Evolutionary conservation across 495 filamentous ascomycete genomes (phyloP).

Genomic region (Talaromyces thailandensis): DNA sequence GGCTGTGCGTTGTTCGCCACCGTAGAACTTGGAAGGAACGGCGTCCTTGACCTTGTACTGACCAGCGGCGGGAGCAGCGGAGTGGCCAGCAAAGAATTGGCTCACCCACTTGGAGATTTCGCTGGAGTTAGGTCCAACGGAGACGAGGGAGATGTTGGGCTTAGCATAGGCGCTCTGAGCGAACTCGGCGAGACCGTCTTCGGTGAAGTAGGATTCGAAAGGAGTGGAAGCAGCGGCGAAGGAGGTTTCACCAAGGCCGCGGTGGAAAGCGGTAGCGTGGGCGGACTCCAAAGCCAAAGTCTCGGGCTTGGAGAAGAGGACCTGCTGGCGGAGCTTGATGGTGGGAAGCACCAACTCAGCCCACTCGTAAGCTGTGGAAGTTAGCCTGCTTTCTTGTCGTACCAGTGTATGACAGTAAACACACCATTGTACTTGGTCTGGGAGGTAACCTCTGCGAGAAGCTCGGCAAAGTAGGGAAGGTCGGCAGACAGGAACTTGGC

Average conservation of each 20-base stretch:
- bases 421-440: slow-evolving; percentile 79
- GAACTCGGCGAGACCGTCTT: slow-evolving; percentile 59
- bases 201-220: slow-evolving; percentile 67
- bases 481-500: slow-evolving; percentile 93
- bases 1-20: slow-evolving; percentile 86
- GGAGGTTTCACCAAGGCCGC: slow-evolving; percentile 70
- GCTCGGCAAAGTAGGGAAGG: slow-evolving; percentile 94
- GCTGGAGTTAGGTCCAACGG: slow-evolving; percentile 69
- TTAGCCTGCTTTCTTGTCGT: slow-evolving; percentile 7
- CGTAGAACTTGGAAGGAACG: slow-evolving; percentile 71
- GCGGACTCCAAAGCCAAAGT: slow-evolving; percentile 75
- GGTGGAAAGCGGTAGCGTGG: slow-evolving; percentile 88
- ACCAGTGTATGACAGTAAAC: slow-evolving; percentile 16
- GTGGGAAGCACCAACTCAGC: slow-evolving; percentile 71
- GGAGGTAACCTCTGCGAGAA: slow-evolving; percentile 83
- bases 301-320: slow-evolving; percentile 52
- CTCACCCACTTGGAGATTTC: slow-evolving; percentile 85
- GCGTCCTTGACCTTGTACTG: slow-evolving; percentile 31
- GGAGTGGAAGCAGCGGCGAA: slow-evolving; percentile 61
- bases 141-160: slow-evolving; percentile 81
- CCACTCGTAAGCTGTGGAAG: slow-evolving; percentile 65
- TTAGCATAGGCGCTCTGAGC: slow-evolving; percentile 73
- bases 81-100: slow-evolving; percentile 66
- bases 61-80: slow-evolving; percentile 25
- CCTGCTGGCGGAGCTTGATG: slow-evolving; percentile 64